Conservation (phyloP, 73 alveolate species). For the Tetrahymena malaccensis region DNA sequence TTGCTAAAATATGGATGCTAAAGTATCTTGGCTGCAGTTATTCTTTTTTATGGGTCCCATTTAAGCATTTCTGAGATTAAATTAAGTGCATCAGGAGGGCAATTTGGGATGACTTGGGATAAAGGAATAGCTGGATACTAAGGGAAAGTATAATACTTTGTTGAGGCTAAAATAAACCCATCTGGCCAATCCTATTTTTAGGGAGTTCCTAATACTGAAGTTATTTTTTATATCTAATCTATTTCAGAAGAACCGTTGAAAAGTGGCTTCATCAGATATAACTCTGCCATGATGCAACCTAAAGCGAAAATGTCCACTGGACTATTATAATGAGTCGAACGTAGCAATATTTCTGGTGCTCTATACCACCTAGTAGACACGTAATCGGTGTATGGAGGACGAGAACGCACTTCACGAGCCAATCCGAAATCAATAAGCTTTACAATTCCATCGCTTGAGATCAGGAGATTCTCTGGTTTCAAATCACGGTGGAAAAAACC, state of each 20-base stretch:
- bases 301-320: conserved; percentile 96
- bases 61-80: conserved; percentile 31
- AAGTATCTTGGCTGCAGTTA: conserved; percentile 43
- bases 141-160: conserved; percentile 75
- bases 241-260: conserved; percentile 94
- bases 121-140: conserved; percentile 57
- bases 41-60: conserved; percentile 38
- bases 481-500: conserved; percentile 98
- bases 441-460: conserved; percentile 76
- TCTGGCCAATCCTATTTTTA: conserved; percentile 84
- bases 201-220: conserved; percentile 95
- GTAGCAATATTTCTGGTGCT: conserved; percentile 92
- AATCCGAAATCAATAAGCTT: conserved; percentile 96
- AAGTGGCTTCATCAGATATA: conserved; percentile 86
- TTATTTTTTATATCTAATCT: conserved; percentile 85
- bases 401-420: conserved; percentile 90
- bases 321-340: conserved; percentile 80
- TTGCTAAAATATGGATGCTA: conserved; percentile 36
- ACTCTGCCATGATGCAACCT: conserved; percentile 98
- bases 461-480: conserved; percentile 92
- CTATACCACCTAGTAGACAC: conserved; percentile 98
- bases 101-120: conserved; percentile 54
- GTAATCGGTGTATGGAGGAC: conserved; percentile 97
- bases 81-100: conserved; percentile 50
- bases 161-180: conserved; percentile 82